Evolutionary conservation across 805 yeast species (phyloP).

Genomic region (Wickerhamomyces xylosicus): DNA sequence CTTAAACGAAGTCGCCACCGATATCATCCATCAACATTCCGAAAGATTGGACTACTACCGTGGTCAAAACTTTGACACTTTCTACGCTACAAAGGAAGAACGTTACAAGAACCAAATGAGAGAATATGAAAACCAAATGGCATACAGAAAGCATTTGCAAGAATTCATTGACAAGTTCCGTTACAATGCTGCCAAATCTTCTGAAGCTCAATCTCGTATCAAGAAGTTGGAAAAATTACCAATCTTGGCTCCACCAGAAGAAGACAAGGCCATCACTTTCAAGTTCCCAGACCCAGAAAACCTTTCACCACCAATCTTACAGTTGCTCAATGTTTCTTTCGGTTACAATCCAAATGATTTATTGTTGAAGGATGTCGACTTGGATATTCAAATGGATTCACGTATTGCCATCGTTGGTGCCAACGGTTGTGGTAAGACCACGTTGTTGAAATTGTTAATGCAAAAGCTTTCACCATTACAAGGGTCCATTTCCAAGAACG

Average conservation of each 20-base stretch:
- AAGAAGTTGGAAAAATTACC: slow-evolving; percentile 95
- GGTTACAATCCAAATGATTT: slow-evolving; percentile 65
- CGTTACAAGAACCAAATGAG: slow-evolving; percentile 86
- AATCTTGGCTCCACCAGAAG: slow-evolving; percentile 86
- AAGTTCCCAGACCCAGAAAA: slow-evolving; percentile 93
- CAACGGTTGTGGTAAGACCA: slow-evolving; percentile 98
- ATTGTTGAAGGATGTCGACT: slow-evolving; percentile 65
- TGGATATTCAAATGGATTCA: slow-evolving; percentile 88
- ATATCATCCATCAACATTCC: slow-evolving; percentile 94
- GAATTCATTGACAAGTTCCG: slow-evolving; percentile 91
- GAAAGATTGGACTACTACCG: slow-evolving; percentile 94
- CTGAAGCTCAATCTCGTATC: slow-evolving; percentile 97
- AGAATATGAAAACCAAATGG: slow-evolving; percentile 98
- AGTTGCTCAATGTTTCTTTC: slow-evolving; percentile 76
- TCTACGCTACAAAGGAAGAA: slow-evolving; percentile 90
- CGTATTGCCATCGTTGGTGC: slow-evolving; percentile 97
- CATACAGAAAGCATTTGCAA: slow-evolving; percentile 86
- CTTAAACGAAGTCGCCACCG: slow-evolving; percentile 96
- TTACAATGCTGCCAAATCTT: slow-evolving; percentile 94
- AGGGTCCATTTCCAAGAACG: slow-evolving; percentile 76
- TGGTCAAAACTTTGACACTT: slow-evolving; percentile 88
- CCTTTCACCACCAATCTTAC: slow-evolving; percentile 88
- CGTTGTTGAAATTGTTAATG: slow-evolving; percentile 78
- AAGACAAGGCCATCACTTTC: slow-evolving; percentile 75
- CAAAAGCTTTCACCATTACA: slow-evolving; percentile 62